These are phyloP conservation scores for Wickerhamomyces sp. DNA, from an alignment of 1,139 yeast genomes.

Conservation along the genomic window DNA sequence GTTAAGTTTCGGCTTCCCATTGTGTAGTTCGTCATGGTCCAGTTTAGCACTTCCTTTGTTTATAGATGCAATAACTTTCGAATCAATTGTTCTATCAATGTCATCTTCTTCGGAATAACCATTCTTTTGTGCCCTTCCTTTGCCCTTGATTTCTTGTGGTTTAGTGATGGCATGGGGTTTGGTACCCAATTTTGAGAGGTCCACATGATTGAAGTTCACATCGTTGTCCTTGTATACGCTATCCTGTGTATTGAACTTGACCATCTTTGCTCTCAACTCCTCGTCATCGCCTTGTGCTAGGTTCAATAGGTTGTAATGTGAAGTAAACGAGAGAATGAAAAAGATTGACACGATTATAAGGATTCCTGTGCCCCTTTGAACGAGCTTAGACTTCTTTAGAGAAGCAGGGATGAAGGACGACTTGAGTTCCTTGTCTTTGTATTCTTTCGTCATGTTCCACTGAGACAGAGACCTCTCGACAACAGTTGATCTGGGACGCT, in stretches of 20 bases:
- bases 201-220: constrained; percentile 8
- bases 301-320: neutral
- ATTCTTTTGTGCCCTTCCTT: neutral
- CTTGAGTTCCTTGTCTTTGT: constrained; percentile 1
- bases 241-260: neutral
- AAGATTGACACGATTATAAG: neutral
- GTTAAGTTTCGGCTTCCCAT: neutral
- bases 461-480: no score
- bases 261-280: neutral
- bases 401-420: neutral
- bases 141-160: neutral
- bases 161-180: neutral
- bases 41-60: constrained; percentile 2
- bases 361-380: neutral
- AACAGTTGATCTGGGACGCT: no score
- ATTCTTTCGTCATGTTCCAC: neutral
- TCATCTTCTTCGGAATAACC: constrained; percentile 3
- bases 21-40: neutral
- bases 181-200: constrained; percentile 2
- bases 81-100: constrained; percentile 12
- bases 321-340: neutral
- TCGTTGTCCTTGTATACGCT: constrained; percentile 7
- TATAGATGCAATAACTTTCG: constrained; percentile 15
- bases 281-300: neutral
- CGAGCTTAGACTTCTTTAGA: neutral